Conservation (phyloP, 169 alveolate species). For the Eimeria falciformis region DNA sequence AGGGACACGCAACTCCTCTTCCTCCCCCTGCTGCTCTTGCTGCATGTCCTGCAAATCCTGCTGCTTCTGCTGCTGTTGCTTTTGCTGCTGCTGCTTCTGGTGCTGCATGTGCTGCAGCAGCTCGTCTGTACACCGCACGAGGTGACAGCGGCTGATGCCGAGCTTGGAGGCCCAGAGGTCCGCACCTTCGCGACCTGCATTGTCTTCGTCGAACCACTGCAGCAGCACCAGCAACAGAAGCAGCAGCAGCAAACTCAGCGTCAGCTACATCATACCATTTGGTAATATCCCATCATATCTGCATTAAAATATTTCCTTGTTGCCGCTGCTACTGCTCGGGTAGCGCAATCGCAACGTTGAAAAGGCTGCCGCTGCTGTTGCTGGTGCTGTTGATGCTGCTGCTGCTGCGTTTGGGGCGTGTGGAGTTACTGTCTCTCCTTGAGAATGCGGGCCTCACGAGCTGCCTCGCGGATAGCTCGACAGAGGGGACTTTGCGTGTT, state of each 20-base stretch:
- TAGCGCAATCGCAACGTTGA: background rate
- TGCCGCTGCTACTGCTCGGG: background rate
- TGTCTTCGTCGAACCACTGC: conserved; percentile 95
- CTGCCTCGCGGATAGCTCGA: too few species aligned
- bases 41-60: too few species aligned
- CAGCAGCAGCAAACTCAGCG: conserved; percentile 17
- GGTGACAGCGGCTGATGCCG: conserved; percentile 92
- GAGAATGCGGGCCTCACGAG: too few species aligned
- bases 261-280: too few species aligned
- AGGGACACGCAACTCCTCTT: conserved; percentile 47
- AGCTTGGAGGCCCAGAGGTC: conserved; percentile 93
- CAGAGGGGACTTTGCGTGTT: too few species aligned
- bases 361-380: too few species aligned
- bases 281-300: background rate
- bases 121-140: conserved; percentile 84
- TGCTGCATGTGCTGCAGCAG: background rate
- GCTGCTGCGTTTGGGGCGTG: too few species aligned
- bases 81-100: background rate
- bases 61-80: background rate
- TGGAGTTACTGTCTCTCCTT: too few species aligned
- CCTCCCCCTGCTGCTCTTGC: background rate
- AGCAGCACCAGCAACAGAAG: conserved; percentile 24
- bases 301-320: background rate
- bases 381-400: conserved; percentile 2
- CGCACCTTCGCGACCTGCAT: conserved; percentile 94